Evolutionary conservation across 2,329 filamentous ascomycete genomes (phyloP).

Genomic region (Fusarium dlaminii): DNA sequence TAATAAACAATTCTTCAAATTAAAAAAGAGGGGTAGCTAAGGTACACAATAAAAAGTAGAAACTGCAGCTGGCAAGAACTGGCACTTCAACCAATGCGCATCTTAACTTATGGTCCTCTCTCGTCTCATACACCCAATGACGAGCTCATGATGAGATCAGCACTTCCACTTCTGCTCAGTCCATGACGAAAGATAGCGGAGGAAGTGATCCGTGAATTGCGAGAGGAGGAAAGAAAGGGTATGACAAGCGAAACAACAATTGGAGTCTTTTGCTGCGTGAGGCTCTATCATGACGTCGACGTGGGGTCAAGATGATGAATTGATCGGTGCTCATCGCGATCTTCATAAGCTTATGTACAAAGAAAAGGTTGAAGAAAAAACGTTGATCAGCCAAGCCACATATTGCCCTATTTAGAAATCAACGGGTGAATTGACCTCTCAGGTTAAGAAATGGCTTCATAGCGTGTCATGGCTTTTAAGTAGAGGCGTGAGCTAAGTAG

Average conservation of each 20-base stretch:
- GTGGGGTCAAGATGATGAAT: slow-evolving; percentile 36
- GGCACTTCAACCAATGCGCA: slow-evolving; percentile 9
- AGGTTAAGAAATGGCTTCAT: not conserved
- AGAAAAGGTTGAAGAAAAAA: not conserved
- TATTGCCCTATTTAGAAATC: not conserved
- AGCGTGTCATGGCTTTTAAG: slow-evolving; percentile 7
- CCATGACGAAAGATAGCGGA: slow-evolving; percentile 36
- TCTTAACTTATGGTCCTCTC: slow-evolving; percentile 18
- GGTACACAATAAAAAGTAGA: not conserved
- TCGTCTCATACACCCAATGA: slow-evolving; percentile 9
- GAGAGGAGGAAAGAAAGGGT: not conserved
- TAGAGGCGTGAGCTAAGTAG: slow-evolving; percentile 12
- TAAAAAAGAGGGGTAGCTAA: slow-evolving; percentile 16
- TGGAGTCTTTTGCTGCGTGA: slow-evolving; percentile 14
- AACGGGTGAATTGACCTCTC: not conserved
- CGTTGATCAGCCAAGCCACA: not conserved
- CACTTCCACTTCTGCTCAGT: not conserved
- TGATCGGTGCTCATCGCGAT: slow-evolving; percentile 24
- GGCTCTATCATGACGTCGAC: slow-evolving; percentile 33
- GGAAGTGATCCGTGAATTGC: slow-evolving; percentile 22
- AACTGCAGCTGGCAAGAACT: not conserved
- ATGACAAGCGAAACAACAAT: slow-evolving; percentile 10
- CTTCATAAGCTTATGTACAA: slow-evolving; percentile 1
- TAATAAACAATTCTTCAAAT: not conserved
- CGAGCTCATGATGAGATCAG: slow-evolving; percentile 29